Percentiles rank a stretch among this genome's conserved stretches.
phyloP scores from a whole-genome alignment of 257 asterid species.

The Nicotiana attenuata region DNA sequence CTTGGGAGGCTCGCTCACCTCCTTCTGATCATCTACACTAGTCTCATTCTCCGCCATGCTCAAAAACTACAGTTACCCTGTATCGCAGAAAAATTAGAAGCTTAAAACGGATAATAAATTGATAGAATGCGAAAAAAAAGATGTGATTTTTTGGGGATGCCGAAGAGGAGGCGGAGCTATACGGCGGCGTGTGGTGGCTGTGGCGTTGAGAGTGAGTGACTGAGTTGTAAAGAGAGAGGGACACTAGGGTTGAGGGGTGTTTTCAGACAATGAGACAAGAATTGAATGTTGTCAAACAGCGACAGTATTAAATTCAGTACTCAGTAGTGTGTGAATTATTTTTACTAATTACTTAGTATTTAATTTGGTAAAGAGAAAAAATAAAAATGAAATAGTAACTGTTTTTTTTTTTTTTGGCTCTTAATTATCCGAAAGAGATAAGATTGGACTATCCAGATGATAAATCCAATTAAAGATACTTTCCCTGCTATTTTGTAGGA shows the following conservation, averaged over 20 bases:
- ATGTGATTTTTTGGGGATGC: neutral
- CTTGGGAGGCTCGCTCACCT: slow-evolving; percentile 42
- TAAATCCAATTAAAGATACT: neutral
- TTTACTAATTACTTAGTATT: neutral
- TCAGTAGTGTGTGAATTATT: neutral
- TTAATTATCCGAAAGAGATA: neutral
- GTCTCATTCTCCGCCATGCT: slow-evolving; percentile 51
- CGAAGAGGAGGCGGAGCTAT: neutral
- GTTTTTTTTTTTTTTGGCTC: no score
- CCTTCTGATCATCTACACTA: slow-evolving; percentile 41
- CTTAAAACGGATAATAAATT: neutral
- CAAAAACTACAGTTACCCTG: neutral
- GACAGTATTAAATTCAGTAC: neutral
- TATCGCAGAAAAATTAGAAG: neutral
- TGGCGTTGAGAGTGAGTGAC: neutral
- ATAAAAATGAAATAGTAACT: no score
- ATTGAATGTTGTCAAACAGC: slow-evolving; percentile 10
- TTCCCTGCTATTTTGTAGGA: neutral
- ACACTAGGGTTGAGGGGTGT: slow-evolving; percentile 15
- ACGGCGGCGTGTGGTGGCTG: slow-evolving; percentile 8
- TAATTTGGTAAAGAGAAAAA: neutral
- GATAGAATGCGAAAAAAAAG: neutral
- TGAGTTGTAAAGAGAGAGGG: neutral
- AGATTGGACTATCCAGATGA: neutral
- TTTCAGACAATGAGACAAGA: slow-evolving; percentile 1